Base-by-base conservation (phyloP, 2,329 filamentous ascomycete species). In the Amauroascus verrucosus region DNA sequence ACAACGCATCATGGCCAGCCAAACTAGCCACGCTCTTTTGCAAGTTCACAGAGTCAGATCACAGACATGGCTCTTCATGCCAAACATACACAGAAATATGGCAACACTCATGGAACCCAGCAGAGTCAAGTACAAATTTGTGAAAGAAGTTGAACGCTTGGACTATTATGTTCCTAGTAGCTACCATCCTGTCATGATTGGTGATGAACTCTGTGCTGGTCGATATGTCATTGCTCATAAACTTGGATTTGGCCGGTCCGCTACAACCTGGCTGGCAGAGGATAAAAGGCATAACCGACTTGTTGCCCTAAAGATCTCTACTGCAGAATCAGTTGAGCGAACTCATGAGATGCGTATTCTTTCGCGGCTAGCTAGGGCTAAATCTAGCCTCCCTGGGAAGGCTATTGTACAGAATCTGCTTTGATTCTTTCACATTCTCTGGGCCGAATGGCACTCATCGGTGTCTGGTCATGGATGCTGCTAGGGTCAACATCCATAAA, bases 361-460 rank as follows among this genome's bases (percentile, higher is more conserved):
- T 32, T 33, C 14, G 7, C 35, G 16, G 6, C 26, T 47, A 30
- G 26, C 20, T 5, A 24, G 33, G 14, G 24, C 20, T 30, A 22
- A 48, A 11, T 16, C 26, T 30, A 7, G 16, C 1, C 56, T 37
- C n/a, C 53, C 53, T 22, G 58, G 60, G 30, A 51, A 33, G 24
- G 55, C 54, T 28, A 52, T 55, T 24, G 50, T 64, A 22, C 59
- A 54, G 22, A 38, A 40, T 4, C 26, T 64, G 8, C 11, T 9
- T 62, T 5, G 50, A 73, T 69, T 56, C 54, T 24, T 63, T 65
- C 50, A 54, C 45, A 24, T 37, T 59, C 40, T 13, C 28, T 6
- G 58, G 62, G 7, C 59, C 59, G 22, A 63, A 65, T 58, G 61
- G 60, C 1, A 59, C 24, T 33, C 58, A 64, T 55, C 54, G 24